Evolutionary conservation across 495 filamentous ascomycete genomes (phyloP).

Genomic region (Extremus antarcticus): DNA sequence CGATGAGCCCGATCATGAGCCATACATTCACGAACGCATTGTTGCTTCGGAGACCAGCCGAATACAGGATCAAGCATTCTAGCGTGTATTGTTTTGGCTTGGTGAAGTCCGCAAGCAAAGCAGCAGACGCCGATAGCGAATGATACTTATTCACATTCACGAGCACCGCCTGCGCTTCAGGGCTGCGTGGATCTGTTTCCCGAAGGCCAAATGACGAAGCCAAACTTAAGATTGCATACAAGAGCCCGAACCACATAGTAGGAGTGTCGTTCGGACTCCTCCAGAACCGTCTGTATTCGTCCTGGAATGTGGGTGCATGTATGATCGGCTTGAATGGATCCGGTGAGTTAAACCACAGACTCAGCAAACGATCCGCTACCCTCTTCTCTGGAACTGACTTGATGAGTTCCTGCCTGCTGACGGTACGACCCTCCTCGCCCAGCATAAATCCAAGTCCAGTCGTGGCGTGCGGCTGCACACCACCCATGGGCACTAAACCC

Average conservation of each 20-base stretch:
- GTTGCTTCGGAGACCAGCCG: conserved; percentile 22
- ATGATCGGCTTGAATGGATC: conserved; percentile 22
- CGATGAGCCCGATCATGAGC: conserved; percentile 26
- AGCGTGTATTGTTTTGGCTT: conserved; percentile 27
- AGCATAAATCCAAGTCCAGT: conserved; percentile 31
- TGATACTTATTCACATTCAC: conserved; percentile 24
- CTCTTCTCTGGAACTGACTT: conserved; percentile 25
- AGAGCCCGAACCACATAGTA: conserved; percentile 29
- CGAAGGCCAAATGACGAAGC: conserved; percentile 19
- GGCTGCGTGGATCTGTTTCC: conserved; percentile 1
- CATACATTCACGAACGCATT: conserved; percentile 27
- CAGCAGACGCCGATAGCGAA: conserved; percentile 24
- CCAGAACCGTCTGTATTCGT: conserved; percentile 33
- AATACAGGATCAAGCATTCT: conserved; percentile 28
- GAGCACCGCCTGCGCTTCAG: conserved; percentile 10
- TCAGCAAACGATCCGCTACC: conserved; percentile 27
- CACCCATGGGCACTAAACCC: conserved; percentile 2
- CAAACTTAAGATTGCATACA: conserved; percentile 26
- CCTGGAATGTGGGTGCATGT: conserved; percentile 29
- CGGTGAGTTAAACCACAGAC: conserved; percentile 29
- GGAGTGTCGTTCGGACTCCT: conserved; percentile 21
- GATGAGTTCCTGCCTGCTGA: conserved; percentile 23
- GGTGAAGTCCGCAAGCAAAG: conserved; percentile 26
- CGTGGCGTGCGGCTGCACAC: conserved; percentile 13
- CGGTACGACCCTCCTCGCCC: conserved; percentile 12